phyloP scores from a whole-genome alignment of 495 filamentous ascomycete species.

The Hypoxylon crocopeplum region DNA sequence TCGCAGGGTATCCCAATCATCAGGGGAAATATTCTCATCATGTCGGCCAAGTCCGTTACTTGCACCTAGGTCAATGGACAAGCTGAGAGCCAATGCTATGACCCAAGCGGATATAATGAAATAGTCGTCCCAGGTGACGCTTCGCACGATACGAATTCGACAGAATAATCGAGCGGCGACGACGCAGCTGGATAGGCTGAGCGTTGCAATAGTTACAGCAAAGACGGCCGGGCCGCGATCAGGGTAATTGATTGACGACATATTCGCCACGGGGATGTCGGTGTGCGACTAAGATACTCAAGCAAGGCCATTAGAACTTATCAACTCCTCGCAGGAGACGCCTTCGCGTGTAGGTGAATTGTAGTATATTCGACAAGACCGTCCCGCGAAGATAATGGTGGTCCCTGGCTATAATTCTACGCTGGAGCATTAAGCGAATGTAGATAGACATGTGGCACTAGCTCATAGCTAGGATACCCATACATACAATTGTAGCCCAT shows the following conservation, averaged over 20 bases:
- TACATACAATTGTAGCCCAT: slow-evolving; percentile 9
- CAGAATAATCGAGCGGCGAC: slow-evolving; percentile 76
- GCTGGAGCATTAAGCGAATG: slow-evolving; percentile 11
- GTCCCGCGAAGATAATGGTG: background rate
- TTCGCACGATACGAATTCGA: slow-evolving; percentile 73
- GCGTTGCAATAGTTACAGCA: slow-evolving; percentile 74
- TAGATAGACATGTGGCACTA: slow-evolving; percentile 10
- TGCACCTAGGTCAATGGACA: slow-evolving; percentile 77
- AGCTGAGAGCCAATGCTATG: slow-evolving; percentile 76
- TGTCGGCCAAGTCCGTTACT: slow-evolving; percentile 78
- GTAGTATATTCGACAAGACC: slow-evolving; percentile 20
- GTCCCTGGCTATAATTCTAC: slow-evolving; percentile 21
- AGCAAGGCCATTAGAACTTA: slow-evolving; percentile 36
- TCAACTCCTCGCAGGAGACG: slow-evolving; percentile 20
- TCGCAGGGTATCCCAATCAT: slow-evolving; percentile 58
- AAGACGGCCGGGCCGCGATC: slow-evolving; percentile 72
- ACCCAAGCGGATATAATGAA: slow-evolving; percentile 86
- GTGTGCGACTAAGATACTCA: slow-evolving; percentile 28
- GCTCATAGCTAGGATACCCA: slow-evolving; percentile 3
- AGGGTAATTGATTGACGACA: slow-evolving; percentile 45
- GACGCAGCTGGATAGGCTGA: slow-evolving; percentile 71
- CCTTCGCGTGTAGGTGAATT: slow-evolving; percentile 17
- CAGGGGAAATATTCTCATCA: slow-evolving; percentile 63
- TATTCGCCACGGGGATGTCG: slow-evolving; percentile 28
- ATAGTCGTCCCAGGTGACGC: slow-evolving; percentile 77